Evolutionary conservation across 208 protist genomes (phyloP).

Genomic region (Leishmania guyanensis): DNA sequence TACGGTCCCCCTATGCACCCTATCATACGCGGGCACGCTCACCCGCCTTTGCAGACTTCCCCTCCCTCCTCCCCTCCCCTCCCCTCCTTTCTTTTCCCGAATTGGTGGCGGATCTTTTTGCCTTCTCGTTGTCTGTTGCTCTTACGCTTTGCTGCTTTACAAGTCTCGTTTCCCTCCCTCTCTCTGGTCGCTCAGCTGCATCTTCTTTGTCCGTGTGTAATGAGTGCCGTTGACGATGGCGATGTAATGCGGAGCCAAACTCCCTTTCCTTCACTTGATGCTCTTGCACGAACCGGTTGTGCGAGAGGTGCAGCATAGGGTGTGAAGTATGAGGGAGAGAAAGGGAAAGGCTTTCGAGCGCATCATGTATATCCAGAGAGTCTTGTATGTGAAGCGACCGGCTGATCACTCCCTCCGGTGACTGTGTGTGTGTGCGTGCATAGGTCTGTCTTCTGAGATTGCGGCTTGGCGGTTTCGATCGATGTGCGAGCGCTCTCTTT

Average conservation of each 20-base stretch:
- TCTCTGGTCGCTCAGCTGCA: background rate
- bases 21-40: too few relatives aligned
- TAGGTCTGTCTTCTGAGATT: background rate
- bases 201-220: slow-evolving; percentile 9
- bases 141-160: background rate
- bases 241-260: background rate
- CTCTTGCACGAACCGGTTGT: background rate
- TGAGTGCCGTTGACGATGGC: background rate
- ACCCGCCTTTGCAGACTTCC: too few relatives aligned
- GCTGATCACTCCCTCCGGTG: background rate
- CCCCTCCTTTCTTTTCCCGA: background rate
- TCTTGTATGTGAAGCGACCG: background rate
- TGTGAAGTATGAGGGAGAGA: background rate
- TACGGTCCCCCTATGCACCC: too few relatives aligned
- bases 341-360: background rate
- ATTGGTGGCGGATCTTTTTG: background rate
- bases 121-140: background rate
- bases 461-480: background rate
- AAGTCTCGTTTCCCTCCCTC: background rate
- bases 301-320: background rate
- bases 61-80: too few relatives aligned
- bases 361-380: background rate
- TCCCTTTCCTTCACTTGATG: background rate
- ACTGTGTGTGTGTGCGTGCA: background rate
- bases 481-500: background rate